A percentile compares a stretch with the other conserved stretches of the same genome.
Evolutionary conservation across 257 asterid species (phyloP).

Genomic region (Scutellaria minor): DNA sequence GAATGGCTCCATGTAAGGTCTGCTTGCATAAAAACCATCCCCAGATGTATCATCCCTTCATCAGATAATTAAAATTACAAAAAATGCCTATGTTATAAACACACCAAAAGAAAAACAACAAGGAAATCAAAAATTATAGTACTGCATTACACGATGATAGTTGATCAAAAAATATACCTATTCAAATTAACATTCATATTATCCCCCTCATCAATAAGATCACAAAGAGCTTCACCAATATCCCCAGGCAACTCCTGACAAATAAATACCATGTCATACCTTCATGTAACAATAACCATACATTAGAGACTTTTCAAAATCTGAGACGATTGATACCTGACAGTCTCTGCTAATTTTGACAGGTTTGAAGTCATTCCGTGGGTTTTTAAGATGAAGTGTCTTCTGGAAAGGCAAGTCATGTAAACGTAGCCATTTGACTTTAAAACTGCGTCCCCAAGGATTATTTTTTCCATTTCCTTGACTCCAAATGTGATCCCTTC

Average conservation of each 20-base stretch:
- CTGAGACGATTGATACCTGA: slow-evolving; percentile 62
- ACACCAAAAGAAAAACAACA: slow-evolving; percentile 21
- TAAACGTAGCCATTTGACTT: slow-evolving; percentile 84
- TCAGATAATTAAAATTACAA: slow-evolving; percentile 27
- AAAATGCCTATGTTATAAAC: neutral
- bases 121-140: slow-evolving; percentile 20
- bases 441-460: slow-evolving; percentile 93
- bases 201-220: slow-evolving; percentile 75
- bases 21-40: slow-evolving; percentile 51
- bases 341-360: slow-evolving; percentile 97
- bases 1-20: slow-evolving; percentile 55
- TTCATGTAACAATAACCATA: slow-evolving; percentile 26
- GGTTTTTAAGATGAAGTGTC: slow-evolving; percentile 94
- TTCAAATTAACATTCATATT: slow-evolving; percentile 51
- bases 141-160: slow-evolving; percentile 25
- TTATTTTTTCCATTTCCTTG: slow-evolving; percentile 73
- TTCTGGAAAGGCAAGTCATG: slow-evolving; percentile 80
- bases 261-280: slow-evolving; percentile 40
- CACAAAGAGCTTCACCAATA: slow-evolving; percentile 93
- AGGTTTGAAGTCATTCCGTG: slow-evolving; percentile 89
- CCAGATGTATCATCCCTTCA: slow-evolving; percentile 62
- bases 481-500: slow-evolving; percentile 84
- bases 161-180: slow-evolving; percentile 48
- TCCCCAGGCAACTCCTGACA: slow-evolving; percentile 88
- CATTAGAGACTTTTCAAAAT: slow-evolving; percentile 30